A percentile compares a stretch with the other conserved stretches of the same genome.
These are phyloP conservation scores for Endocladia muricata DNA, from an alignment of 31 red algal species.

Conservation along the genomic window DNA sequence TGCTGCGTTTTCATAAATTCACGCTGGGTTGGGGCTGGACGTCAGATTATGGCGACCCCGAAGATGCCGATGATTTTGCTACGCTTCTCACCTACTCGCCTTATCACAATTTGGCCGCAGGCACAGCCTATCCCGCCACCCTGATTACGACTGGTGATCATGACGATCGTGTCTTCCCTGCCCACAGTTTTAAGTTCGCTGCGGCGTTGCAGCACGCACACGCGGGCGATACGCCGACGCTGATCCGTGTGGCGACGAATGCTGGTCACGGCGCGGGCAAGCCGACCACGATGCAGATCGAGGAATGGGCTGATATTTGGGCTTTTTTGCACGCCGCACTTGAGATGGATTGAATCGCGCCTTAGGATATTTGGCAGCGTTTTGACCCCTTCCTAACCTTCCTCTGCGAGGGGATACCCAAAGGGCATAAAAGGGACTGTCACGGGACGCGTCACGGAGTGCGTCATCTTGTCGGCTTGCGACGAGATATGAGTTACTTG, in stretches of 20 bases:
- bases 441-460: no score
- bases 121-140: background rate
- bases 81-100: background rate
- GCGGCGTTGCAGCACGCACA: background rate
- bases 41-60: background rate
- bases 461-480: no score
- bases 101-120: background rate
- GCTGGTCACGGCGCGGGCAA: constrained; percentile 12
- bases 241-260: background rate
- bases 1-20: constrained; percentile 8
- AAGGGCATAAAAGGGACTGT: no score
- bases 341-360: no score
- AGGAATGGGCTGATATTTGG: background rate
- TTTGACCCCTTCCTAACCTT: no score
- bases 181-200: constrained; percentile 9
- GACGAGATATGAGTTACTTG: no score
- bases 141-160: constrained; percentile 11
- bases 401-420: no score
- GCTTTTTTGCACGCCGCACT: no score
- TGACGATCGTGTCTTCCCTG: constrained; percentile 8
- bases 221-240: background rate
- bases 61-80: background rate
- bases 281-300: background rate
- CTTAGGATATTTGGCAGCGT: no score
- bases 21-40: constrained; percentile 3